These are phyloP conservation scores for Hypholoma fasciculare DNA, from an alignment of 768 basidiomycete genomes.

Conservation along the genomic window DNA sequence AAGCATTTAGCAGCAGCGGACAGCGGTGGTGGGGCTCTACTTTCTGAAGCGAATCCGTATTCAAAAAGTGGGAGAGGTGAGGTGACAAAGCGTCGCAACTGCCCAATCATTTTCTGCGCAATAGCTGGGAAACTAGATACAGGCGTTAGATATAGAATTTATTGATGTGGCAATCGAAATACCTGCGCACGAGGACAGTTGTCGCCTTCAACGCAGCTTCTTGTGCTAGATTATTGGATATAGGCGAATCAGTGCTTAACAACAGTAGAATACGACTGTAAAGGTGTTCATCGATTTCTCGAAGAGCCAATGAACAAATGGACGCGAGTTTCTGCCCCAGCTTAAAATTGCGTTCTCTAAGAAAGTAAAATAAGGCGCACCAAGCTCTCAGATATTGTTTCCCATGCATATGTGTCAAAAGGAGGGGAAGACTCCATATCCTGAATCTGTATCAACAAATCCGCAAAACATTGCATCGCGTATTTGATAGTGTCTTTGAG, in stretches of 20 bases:
- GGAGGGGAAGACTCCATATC: conserved; percentile 81
- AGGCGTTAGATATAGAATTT: not conserved
- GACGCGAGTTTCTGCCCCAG: conserved; percentile 75
- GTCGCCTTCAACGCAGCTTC: conserved; percentile 89
- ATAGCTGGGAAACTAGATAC: conserved; percentile 73
- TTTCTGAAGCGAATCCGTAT: conserved; percentile 75
- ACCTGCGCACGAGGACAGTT: conserved; percentile 85
- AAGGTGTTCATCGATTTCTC: conserved; percentile 67
- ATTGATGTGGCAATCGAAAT: conserved; percentile 14
- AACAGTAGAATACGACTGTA: conserved; percentile 70
- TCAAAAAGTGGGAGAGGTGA: conserved; percentile 88
- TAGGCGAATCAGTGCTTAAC: conserved; percentile 78
- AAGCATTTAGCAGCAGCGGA: conserved; percentile 88
- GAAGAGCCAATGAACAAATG: conserved; percentile 73
- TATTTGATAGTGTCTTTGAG: conserved; percentile 54
- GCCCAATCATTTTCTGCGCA: conserved; percentile 69
- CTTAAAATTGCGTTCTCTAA: not conserved
- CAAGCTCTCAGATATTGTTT: conserved; percentile 89
- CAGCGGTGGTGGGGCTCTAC: conserved; percentile 74
- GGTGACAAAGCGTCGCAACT: conserved; percentile 86
- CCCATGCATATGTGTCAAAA: conserved; percentile 87
- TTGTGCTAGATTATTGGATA: conserved; percentile 82
- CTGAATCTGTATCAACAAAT: conserved; percentile 76
- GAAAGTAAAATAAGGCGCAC: conserved; percentile 39
- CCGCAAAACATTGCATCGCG: conserved; percentile 76